Evolutionary conservation across 768 basidiomycete species (phyloP).

Genomic region (Postia placenta): DNA sequence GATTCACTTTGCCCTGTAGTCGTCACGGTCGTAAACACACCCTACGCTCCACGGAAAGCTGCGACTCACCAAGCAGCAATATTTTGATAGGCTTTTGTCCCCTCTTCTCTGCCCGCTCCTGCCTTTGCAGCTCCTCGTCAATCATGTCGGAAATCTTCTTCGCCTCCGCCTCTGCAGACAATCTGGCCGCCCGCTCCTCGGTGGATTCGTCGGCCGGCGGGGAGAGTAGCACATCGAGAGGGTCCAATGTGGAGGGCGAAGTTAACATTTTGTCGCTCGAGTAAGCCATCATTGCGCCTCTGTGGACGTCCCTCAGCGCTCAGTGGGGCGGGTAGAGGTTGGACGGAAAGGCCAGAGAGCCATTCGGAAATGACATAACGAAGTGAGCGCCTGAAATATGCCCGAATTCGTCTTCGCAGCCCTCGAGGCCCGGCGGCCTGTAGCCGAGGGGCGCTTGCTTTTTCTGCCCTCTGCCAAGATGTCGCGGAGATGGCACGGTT

Average conservation of each 20-base stretch:
- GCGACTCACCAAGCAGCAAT: constrained; percentile 28
- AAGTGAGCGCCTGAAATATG: too few species aligned
- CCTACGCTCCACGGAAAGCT: background rate
- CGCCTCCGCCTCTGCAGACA: constrained; percentile 48
- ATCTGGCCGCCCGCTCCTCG: constrained; percentile 37
- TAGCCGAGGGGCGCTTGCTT: too few species aligned
- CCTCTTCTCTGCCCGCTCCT: constrained; percentile 22
- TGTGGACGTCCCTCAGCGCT: too few species aligned
- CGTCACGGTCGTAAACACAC: background rate
- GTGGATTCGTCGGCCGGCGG: constrained; percentile 55
- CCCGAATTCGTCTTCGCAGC: too few species aligned
- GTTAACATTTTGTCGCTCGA: background rate
- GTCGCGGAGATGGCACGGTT: too few species aligned
- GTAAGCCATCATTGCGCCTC: background rate
- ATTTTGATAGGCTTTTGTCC: constrained; percentile 28
- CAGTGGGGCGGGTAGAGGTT: too few species aligned
- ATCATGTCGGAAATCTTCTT: constrained; percentile 47
- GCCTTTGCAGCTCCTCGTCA: constrained; percentile 31
- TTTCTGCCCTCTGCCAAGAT: too few species aligned
- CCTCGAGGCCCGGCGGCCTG: too few species aligned
- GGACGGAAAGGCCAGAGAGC: too few species aligned
- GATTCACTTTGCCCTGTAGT: constrained; percentile 27
- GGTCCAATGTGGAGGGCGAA: constrained; percentile 39
- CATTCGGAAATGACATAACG: too few species aligned
- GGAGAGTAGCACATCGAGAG: constrained; percentile 44